Conservation (phyloP, 1,284 basidiomycete species). For the Laetiporus sulphureus region DNA sequence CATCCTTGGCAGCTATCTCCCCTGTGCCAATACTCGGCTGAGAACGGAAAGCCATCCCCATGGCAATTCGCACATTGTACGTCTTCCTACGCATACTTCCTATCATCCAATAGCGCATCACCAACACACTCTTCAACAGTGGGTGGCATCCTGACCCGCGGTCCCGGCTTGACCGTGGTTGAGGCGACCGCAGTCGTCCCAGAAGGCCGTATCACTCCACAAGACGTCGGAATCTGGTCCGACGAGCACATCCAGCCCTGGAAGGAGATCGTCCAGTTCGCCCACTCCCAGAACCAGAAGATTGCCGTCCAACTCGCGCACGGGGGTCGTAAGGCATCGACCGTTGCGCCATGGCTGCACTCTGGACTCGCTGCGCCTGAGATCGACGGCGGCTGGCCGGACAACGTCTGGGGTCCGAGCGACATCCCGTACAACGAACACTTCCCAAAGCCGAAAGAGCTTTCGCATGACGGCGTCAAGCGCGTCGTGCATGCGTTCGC, state of each 20-base stretch:
- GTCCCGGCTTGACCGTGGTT: constrained; percentile 51
- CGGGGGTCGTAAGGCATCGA: constrained; percentile 69
- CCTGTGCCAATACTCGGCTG: constrained; percentile 7
- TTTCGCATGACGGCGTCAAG: constrained; percentile 48
- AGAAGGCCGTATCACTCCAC: constrained; percentile 68
- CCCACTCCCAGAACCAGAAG: constrained; percentile 53
- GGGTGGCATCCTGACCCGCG: constrained; percentile 28
- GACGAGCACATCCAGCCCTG: constrained; percentile 62
- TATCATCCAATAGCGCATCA: background rate
- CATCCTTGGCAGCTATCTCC: constrained; percentile 3
- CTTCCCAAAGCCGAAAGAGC: constrained; percentile 49
- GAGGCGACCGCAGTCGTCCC: constrained; percentile 70
- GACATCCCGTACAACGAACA: constrained; percentile 43
- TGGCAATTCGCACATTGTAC: constrained; percentile 7
- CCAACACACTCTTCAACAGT: background rate
- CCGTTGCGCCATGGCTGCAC: constrained; percentile 53
- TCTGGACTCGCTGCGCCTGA: constrained; percentile 24
- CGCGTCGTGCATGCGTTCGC: constrained; percentile 54
- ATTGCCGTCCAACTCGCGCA: constrained; percentile 75
- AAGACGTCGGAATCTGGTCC: constrained; percentile 67
- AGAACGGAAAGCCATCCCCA: constrained; percentile 6
- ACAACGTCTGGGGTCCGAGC: constrained; percentile 43
- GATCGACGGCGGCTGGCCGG: constrained; percentile 55
- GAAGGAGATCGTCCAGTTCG: constrained; percentile 59
- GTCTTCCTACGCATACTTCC: background rate